Evolutionary conservation across 2,329 filamentous ascomycete genomes (phyloP).

Genomic region (Aspergillus pseudotamarii): DNA sequence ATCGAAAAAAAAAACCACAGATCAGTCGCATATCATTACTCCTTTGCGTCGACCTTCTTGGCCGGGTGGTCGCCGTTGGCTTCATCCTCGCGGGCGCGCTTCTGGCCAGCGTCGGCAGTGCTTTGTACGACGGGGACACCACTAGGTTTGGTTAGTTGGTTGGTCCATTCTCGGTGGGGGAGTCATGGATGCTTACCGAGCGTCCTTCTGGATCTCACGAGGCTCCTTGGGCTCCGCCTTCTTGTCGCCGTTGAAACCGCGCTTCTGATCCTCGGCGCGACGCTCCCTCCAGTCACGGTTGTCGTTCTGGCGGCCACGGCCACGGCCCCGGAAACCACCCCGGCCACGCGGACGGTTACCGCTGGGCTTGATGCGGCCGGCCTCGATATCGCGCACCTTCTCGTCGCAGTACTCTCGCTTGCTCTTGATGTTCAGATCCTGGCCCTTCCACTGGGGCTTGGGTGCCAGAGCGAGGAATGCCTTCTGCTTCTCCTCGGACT

Average conservation of each 20-base stretch:
- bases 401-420: slow-evolving; percentile 86
- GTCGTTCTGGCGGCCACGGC: slow-evolving; percentile 41
- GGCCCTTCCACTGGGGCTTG: slow-evolving; percentile 80
- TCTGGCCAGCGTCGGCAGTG: slow-evolving; percentile 43
- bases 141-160: slow-evolving; percentile 32
- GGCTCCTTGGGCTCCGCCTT: slow-evolving; percentile 27
- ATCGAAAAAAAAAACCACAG: slow-evolving; percentile 21
- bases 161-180: not conserved
- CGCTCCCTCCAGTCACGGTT: slow-evolving; percentile 49
- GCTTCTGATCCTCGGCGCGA: slow-evolving; percentile 48
- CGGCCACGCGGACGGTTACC: slow-evolving; percentile 30
- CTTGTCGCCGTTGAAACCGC: slow-evolving; percentile 35
- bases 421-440: slow-evolving; percentile 78
- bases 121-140: slow-evolving; percentile 49
- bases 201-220: slow-evolving; percentile 42
- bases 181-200: slow-evolving; percentile 36
- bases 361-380: slow-evolving; percentile 68
- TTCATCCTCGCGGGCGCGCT: slow-evolving; percentile 50
- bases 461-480: slow-evolving; percentile 79
- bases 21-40: slow-evolving; percentile 30
- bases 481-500: slow-evolving; percentile 73
- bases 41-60: slow-evolving; percentile 54
- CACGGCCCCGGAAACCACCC: slow-evolving; percentile 47
- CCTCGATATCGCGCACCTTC: slow-evolving; percentile 71
- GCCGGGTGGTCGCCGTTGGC: slow-evolving; percentile 41